Evolutionary conservation across 768 basidiomycete genomes (phyloP).

Genomic region (Collybia sordida): DNA sequence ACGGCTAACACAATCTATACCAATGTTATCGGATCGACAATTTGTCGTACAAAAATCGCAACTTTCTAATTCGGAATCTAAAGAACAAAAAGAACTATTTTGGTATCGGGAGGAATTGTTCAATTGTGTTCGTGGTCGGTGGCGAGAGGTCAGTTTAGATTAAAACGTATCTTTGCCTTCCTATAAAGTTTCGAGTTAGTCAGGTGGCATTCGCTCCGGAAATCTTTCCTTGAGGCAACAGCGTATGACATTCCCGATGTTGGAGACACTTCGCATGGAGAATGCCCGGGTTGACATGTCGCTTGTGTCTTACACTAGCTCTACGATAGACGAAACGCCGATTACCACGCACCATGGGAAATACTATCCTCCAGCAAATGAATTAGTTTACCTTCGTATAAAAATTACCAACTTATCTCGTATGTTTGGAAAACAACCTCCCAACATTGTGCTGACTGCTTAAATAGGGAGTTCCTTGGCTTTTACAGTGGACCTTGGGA

Average conservation of each 20-base stretch:
- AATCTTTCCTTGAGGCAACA: conserved; percentile 77
- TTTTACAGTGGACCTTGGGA: conserved; percentile 51
- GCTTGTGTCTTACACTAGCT: conserved; percentile 33
- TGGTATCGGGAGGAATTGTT: conserved; percentile 95
- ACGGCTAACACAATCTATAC: conserved; percentile 66
- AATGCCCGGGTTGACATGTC: conserved; percentile 58
- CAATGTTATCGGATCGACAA: conserved; percentile 84
- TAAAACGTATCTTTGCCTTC: not conserved
- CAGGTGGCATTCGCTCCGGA: conserved; percentile 75
- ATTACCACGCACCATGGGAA: conserved; percentile 35
- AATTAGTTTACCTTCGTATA: conserved; percentile 61
- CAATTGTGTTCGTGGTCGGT: conserved; percentile 62
- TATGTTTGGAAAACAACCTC: conserved; percentile 34
- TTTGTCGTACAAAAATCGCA: conserved; percentile 82
- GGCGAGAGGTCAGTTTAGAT: conserved; percentile 76
- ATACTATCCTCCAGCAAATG: conserved; percentile 53
- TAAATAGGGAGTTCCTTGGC: conserved; percentile 48
- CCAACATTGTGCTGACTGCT: not conserved
- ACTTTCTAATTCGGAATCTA: conserved; percentile 58
- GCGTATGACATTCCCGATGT: conserved; percentile 74
- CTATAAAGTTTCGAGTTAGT: conserved; percentile 41
- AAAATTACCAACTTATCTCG: conserved; percentile 65
- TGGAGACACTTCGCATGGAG: conserved; percentile 74
- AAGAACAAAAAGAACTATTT: conserved; percentile 76
- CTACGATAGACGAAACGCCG: conserved; percentile 11